phyloP scores from a whole-genome alignment of 2,329 filamentous ascomycete genomes.

The Aspergillus sp. region DNA sequence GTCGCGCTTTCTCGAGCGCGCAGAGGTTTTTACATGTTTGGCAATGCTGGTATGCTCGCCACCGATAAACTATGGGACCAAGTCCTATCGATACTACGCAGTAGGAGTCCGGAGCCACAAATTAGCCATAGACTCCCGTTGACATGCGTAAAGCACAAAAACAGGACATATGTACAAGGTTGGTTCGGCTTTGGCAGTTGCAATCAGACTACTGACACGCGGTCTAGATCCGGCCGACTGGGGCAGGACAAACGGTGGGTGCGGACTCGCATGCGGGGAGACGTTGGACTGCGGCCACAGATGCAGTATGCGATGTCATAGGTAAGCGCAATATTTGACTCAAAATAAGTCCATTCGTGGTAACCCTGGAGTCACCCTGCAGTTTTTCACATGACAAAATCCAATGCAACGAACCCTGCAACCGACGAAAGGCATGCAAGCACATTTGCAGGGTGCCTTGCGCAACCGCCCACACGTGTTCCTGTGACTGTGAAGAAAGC shows the following conservation, averaged over 20 bases:
- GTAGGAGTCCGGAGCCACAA: slow-evolving; percentile 21
- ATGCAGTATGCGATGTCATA: slow-evolving; percentile 55
- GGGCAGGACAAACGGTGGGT: slow-evolving; percentile 55
- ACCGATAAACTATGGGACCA: slow-evolving; percentile 53
- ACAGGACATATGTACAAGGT: slow-evolving; percentile 52
- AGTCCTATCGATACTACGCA: slow-evolving; percentile 46
- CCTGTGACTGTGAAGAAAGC: slow-evolving; percentile 26
- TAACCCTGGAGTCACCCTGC: slow-evolving; percentile 4
- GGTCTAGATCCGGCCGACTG: slow-evolving; percentile 52
- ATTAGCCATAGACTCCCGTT: slow-evolving; percentile 60
- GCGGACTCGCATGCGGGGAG: slow-evolving; percentile 47
- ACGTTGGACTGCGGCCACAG: slow-evolving; percentile 52
- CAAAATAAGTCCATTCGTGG: background rate
- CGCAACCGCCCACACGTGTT: slow-evolving; percentile 26
- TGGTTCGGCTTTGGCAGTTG: background rate
- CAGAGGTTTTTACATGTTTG: slow-evolving; percentile 81
- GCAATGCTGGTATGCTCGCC: slow-evolving; percentile 62
- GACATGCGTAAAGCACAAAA: slow-evolving; percentile 60
- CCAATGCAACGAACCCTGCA: slow-evolving; percentile 36
- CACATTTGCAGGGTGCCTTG: slow-evolving; percentile 39
- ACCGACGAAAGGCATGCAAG: slow-evolving; percentile 35
- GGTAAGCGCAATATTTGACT: slow-evolving; percentile 32
- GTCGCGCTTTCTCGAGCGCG: slow-evolving; percentile 69
- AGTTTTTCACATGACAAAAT: slow-evolving; percentile 41
- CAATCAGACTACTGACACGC: slow-evolving; percentile 7